A percentile compares a stretch with the other conserved stretches of the same genome.
phyloP scores from a whole-genome alignment of 495 filamentous ascomycete genomes.

The Daldinia concentrica region DNA sequence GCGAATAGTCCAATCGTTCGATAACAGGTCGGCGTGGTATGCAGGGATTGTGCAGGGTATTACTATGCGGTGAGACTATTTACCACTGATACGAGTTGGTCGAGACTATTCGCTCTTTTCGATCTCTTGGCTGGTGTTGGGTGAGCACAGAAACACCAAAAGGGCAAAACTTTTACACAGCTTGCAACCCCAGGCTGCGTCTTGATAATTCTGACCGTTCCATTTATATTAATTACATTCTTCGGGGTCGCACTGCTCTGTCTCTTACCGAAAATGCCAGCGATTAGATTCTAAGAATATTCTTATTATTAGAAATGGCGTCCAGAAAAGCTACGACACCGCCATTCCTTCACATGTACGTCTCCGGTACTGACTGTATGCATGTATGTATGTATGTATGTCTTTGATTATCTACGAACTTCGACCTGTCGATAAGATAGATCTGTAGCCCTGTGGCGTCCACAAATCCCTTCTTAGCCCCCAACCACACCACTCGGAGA shows the following conservation, averaged over 20 bases:
- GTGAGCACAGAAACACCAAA: slow-evolving; percentile 12
- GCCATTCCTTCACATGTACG: slow-evolving; percentile 28
- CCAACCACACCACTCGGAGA: slow-evolving; percentile 10
- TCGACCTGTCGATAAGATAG: slow-evolving; percentile 19
- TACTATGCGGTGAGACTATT: slow-evolving; percentile 28
- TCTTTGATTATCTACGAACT: background rate
- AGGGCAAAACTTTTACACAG: slow-evolving; percentile 8
- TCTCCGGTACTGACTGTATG: background rate
- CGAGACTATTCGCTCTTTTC: slow-evolving; percentile 9
- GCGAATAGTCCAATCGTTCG: slow-evolving; percentile 21
- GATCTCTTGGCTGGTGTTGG: slow-evolving; percentile 3
- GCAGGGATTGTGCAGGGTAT: slow-evolving; percentile 31
- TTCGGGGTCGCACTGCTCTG: slow-evolving; percentile 7
- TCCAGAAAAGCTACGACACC: slow-evolving; percentile 15
- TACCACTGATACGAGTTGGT: slow-evolving; percentile 36
- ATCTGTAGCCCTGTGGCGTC: background rate
- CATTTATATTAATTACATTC: slow-evolving; percentile 26
- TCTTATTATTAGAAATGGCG: slow-evolving; percentile 35
- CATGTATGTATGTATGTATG: too few relatives aligned
- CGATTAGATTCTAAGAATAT: slow-evolving; percentile 11
- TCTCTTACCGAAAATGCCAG: slow-evolving; percentile 21
- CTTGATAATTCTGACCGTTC: slow-evolving; percentile 20
- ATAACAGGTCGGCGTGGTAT: slow-evolving; percentile 25
- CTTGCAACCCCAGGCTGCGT: slow-evolving; percentile 34
- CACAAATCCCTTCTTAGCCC: background rate